Evolutionary conservation across 495 filamentous ascomycete genomes (phyloP).

Genomic region (Aspergillus biplanus): DNA sequence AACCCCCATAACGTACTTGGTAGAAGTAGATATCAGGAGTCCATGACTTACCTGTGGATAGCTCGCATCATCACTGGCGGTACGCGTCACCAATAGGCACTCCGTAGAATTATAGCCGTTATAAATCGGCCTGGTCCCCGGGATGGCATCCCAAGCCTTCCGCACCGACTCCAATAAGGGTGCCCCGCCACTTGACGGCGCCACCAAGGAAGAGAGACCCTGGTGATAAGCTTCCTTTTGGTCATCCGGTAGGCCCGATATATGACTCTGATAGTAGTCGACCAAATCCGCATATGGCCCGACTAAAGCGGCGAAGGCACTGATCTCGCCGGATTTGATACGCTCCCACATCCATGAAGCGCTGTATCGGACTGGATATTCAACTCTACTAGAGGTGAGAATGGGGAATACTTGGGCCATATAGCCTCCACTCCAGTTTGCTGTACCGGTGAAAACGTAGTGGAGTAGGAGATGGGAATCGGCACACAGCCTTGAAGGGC

Average conservation of each 20-base stretch:
- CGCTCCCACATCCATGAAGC: not conserved
- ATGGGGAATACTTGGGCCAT: not conserved
- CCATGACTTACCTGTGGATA: not conserved
- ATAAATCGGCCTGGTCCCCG: not conserved
- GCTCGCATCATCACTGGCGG: not conserved
- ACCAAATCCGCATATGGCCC: not conserved
- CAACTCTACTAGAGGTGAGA: not conserved
- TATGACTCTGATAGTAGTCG: not conserved
- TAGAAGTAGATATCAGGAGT: too few species aligned
- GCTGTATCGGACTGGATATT: not conserved
- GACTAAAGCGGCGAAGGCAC: not conserved
- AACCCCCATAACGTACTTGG: not conserved
- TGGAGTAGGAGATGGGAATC: not conserved
- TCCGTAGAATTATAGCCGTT: not conserved
- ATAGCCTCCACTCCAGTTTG: not conserved
- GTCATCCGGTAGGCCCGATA: not conserved
- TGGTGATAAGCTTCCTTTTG: not conserved
- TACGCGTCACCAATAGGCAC: not conserved
- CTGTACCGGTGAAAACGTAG: not conserved
- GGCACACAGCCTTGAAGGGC: not conserved
- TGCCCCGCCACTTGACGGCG: not conserved
- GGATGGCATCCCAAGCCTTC: not conserved
- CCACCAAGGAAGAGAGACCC: not conserved
- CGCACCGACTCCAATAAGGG: not conserved
- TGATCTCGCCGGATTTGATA: not conserved